Percentiles rank a stretch among this genome's conserved stretches.
These are phyloP conservation scores for Cercospora zeae-maydis DNA, from an alignment of 2,329 filamentous ascomycete species.

Conservation along the genomic window DNA sequence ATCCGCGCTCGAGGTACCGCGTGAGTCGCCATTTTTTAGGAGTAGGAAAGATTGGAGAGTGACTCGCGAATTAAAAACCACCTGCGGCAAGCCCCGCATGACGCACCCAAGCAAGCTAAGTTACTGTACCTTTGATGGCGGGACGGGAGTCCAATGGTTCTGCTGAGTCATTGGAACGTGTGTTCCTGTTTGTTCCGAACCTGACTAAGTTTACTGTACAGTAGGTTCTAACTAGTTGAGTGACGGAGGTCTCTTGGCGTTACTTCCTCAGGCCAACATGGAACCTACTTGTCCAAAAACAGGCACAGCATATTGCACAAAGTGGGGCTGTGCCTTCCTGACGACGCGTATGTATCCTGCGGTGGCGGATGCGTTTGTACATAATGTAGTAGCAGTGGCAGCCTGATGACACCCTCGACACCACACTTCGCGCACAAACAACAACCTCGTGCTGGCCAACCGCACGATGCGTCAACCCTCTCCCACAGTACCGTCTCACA, in stretches of 20 bases:
- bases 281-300: neutral
- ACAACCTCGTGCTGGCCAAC: neutral
- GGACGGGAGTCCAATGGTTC: neutral
- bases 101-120: no score
- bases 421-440: neutral
- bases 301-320: neutral
- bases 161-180: neutral
- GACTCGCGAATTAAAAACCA: constrained; percentile 7
- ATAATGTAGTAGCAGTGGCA: neutral
- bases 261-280: neutral
- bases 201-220: no score
- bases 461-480: constrained; percentile 9
- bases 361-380: neutral
- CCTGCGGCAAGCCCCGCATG: constrained; percentile 1
- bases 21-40: constrained; percentile 26
- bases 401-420: neutral
- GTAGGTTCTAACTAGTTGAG: no score
- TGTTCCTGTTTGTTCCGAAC: neutral
- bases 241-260: neutral
- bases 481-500: neutral
- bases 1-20: constrained; percentile 4
- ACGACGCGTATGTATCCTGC: neutral
- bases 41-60: constrained; percentile 13
- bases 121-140: no score
- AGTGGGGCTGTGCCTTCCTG: constrained; percentile 1